Conservation (phyloP, 192 early-diverging fungal genomes). For the Obelidium mucronatum region DNA sequence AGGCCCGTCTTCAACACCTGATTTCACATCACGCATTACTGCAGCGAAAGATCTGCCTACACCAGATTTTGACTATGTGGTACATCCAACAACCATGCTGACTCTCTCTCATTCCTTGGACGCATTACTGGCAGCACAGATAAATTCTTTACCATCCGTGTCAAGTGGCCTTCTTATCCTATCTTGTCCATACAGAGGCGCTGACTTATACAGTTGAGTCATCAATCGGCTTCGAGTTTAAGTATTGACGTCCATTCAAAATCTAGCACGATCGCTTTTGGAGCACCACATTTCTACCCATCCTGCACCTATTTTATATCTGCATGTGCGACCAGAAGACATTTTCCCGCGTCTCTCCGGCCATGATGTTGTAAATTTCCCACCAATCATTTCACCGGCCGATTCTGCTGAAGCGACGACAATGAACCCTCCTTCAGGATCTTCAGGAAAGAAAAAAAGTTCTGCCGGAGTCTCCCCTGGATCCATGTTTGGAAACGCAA, state of each 20-base stretch:
- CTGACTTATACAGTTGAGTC: constrained; percentile 4
- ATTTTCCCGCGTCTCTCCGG: constrained; percentile 17
- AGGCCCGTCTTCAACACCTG: neutral
- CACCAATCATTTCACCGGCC: constrained; percentile 1
- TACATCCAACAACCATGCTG: neutral
- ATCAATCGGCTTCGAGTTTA: neutral
- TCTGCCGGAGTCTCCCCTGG: neutral
- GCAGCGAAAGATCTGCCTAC: neutral
- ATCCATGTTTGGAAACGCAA: neutral
- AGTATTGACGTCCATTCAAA: neutral
- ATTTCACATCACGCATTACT: neutral
- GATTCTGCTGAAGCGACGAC: neutral
- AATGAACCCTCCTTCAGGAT: neutral
- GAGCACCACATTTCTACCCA: neutral
- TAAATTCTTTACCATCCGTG: neutral
- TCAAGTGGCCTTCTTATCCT: constrained; percentile 19
- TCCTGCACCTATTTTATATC: neutral
- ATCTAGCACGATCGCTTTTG: neutral
- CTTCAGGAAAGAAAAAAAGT: neutral
- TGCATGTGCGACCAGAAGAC: constrained; percentile 14
- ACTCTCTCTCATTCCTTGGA: neutral
- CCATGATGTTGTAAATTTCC: neutral
- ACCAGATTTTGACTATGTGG: neutral
- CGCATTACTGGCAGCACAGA: constrained; percentile 7
- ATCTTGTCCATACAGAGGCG: constrained; percentile 25